These are phyloP conservation scores for Pogostemon cablin DNA, from an alignment of 257 asterid genomes.

Conservation along the genomic window DNA sequence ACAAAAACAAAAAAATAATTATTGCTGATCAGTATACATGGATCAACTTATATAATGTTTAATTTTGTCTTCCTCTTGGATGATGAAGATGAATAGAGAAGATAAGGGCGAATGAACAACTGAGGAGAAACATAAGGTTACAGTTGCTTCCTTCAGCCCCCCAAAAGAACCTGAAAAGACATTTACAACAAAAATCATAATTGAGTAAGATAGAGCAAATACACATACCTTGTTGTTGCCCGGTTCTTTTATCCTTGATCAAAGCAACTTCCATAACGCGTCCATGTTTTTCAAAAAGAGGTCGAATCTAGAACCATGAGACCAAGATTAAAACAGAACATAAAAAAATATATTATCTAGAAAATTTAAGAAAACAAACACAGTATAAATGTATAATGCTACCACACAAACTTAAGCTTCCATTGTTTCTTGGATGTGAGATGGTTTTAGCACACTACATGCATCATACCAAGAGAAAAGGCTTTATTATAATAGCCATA, in stretches of 20 bases:
- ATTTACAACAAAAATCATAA: conserved; percentile 39
- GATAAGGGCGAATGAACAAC: conserved; percentile 58
- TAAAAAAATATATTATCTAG: conserved; percentile 11
- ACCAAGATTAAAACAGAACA: conserved; percentile 25
- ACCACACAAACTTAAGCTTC: conserved; percentile 19
- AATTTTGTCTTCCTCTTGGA: conserved; percentile 68
- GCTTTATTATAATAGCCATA: not conserved
- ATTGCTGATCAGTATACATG: conserved; percentile 45
- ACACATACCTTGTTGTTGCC: conserved; percentile 93
- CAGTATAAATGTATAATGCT: not conserved
- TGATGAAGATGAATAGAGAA: conserved; percentile 61
- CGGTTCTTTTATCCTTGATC: conserved; percentile 93
- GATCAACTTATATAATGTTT: conserved; percentile 44
- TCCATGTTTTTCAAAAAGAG: conserved; percentile 83
- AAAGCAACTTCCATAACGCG: conserved; percentile 85
- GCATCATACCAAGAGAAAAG: not conserved
- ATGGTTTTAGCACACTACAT: not conserved
- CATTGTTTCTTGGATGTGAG: conserved; percentile 10
- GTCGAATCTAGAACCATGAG: conserved; percentile 68
- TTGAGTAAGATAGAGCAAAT: conserved; percentile 24
- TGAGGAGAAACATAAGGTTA: conserved; percentile 67
- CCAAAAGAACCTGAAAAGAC: conserved; percentile 80
- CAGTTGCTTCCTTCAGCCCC: conserved; percentile 73
- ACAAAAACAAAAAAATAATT: conserved; percentile 31
- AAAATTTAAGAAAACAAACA: conserved; percentile 10